Evolutionary conservation across 1,284 basidiomycete species (phyloP).

Genomic region (Papiliotrema nemorosa): DNA sequence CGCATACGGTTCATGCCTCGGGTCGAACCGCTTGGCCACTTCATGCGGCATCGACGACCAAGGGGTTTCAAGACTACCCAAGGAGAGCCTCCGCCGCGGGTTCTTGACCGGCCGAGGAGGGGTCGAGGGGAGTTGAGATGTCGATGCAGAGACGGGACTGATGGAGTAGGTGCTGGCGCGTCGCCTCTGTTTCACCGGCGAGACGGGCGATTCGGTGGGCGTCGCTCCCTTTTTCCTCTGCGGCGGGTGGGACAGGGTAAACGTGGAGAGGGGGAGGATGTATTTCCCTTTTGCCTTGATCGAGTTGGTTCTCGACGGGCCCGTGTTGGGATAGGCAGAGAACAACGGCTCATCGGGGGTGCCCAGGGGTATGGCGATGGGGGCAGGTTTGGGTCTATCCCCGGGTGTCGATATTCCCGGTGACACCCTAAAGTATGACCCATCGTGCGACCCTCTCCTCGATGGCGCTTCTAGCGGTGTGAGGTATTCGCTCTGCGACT

Average conservation of each 20-base stretch:
- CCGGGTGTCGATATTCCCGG: constrained; percentile 21
- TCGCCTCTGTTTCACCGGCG: background rate
- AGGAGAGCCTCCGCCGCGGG: constrained; percentile 17
- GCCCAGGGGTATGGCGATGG: constrained; percentile 26
- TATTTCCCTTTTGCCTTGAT: constrained; percentile 22
- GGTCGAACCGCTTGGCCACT: constrained; percentile 20
- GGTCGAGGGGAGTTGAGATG: background rate
- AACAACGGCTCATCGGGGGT: constrained; percentile 36
- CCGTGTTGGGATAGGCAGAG: constrained; percentile 31
- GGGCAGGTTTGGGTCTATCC: constrained; percentile 20
- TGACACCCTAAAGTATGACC: background rate
- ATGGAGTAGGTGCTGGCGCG: too few species aligned
- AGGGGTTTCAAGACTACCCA: constrained; percentile 10
- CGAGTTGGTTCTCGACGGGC: constrained; percentile 2
- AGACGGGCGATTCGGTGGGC: background rate
- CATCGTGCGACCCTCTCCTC: constrained; percentile 11
- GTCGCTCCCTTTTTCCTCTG: background rate
- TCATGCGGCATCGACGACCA: constrained; percentile 24
- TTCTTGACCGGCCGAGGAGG: too few species aligned
- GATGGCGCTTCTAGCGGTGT: constrained; percentile 4
- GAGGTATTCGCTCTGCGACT: constrained; percentile 1
- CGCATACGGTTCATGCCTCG: constrained; percentile 14
- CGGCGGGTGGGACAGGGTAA: constrained; percentile 11
- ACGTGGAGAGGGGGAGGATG: constrained; percentile 13
- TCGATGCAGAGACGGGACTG: background rate